Evolutionary conservation across 1,139 yeast genomes (phyloP).

Genomic region (Suhomyces ambrosiae): DNA sequence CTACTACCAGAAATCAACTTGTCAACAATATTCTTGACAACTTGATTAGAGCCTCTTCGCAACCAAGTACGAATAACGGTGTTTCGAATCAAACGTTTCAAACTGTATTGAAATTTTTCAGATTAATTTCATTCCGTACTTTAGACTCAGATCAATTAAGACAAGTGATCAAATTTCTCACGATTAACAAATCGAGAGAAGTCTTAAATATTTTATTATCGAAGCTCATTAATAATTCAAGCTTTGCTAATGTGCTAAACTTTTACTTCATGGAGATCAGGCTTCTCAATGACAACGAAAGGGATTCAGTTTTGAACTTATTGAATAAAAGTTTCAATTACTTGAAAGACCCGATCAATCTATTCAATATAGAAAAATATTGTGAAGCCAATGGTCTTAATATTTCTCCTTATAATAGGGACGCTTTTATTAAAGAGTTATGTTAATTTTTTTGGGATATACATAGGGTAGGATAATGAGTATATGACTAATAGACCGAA

Average conservation of each 20-base stretch:
- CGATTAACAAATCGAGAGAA: conserved; percentile 26
- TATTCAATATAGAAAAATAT: conserved; percentile 17
- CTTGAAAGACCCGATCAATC: conserved; percentile 24
- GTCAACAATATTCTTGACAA: conserved; percentile 20
- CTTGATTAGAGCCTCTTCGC: conserved; percentile 13
- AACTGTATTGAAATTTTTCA: conserved; percentile 26
- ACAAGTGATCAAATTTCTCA: conserved; percentile 31
- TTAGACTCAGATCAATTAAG: conserved; percentile 29
- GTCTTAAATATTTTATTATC: conserved; percentile 31
- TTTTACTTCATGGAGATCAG: conserved; percentile 35
- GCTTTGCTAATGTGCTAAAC: conserved; percentile 25
- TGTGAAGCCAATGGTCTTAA: conserved; percentile 9
- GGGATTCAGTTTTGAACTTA: conserved; percentile 19
- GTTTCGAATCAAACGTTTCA: conserved; percentile 14
- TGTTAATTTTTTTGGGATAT: conserved; percentile 4
- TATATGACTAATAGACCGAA: conserved; percentile 1
- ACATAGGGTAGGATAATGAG: conserved; percentile 8
- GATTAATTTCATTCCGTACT: conserved; percentile 20
- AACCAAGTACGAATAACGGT: conserved; percentile 4
- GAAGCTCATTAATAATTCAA: conserved; percentile 26
- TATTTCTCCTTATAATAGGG: conserved; percentile 6
- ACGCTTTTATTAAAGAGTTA: conserved; percentile 7
- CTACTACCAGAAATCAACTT: conserved; percentile 16
- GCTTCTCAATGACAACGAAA: conserved; percentile 20
- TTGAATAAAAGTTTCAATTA: conserved; percentile 21